Percentiles rank a stretch among this genome's conserved stretches.
phyloP scores from a whole-genome alignment of 768 basidiomycete species.

The Phanerodontia chrysosporium region DNA sequence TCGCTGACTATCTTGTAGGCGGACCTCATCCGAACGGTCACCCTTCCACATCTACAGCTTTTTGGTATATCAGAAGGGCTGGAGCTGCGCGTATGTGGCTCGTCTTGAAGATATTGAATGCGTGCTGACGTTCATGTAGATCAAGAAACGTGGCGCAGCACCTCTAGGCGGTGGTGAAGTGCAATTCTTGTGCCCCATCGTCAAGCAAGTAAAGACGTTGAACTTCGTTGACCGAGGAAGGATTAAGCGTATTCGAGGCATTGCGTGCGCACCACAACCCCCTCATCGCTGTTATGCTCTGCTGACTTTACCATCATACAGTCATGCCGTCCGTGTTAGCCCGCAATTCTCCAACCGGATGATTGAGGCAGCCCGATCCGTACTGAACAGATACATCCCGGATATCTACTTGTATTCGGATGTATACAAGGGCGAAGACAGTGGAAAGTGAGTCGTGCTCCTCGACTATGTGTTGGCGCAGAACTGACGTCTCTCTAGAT shows the following conservation, averaged over 20 bases:
- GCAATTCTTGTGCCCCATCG: conserved; percentile 87
- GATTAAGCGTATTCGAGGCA: conserved; percentile 91
- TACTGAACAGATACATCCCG: conserved; percentile 94
- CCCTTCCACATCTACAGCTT: conserved; percentile 83
- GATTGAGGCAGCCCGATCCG: conserved; percentile 90
- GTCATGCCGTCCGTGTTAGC: conserved; percentile 93
- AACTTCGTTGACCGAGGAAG: conserved; percentile 91
- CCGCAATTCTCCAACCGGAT: conserved; percentile 97
- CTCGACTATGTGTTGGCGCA: too few relatives aligned
- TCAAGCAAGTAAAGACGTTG: conserved; percentile 87
- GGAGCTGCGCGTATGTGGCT: conserved; percentile 67
- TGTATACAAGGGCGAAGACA: conserved; percentile 96
- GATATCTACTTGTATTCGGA: conserved; percentile 99
- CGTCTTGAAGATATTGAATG: background rate
- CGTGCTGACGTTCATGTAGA: conserved; percentile 40
- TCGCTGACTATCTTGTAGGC: conserved; percentile 43
- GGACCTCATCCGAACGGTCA: conserved; percentile 85
- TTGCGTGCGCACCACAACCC: conserved; percentile 66
- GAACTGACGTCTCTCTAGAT: conserved; percentile 44
- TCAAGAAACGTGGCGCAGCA: conserved; percentile 89
- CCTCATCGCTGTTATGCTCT: background rate
- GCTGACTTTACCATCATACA: conserved; percentile 24
- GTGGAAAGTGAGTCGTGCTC: conserved; percentile 76
- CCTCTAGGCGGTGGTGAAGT: conserved; percentile 92
- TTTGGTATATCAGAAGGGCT: conserved; percentile 90